These are phyloP conservation scores for Paracoccidioides lutzii DNA, from an alignment of 2,329 filamentous ascomycete species.

Conservation along the genomic window DNA sequence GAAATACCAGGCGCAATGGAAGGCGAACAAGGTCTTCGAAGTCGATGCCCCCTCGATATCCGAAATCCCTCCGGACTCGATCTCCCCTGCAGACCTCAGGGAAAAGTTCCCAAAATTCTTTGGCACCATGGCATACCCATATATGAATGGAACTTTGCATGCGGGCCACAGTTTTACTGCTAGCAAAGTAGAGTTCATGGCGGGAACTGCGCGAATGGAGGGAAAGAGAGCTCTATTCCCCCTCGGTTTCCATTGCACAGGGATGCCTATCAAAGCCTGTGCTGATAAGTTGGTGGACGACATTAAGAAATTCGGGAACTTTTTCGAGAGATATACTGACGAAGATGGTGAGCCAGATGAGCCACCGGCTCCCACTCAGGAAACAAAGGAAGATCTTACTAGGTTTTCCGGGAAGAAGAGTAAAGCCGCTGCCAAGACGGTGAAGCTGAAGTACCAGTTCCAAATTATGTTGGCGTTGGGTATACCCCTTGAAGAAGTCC, in stretches of 20 bases:
- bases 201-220: constrained; percentile 77
- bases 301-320: constrained; percentile 73
- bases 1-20: constrained; percentile 82
- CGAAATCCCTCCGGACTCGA: constrained; percentile 64
- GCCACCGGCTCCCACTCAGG: constrained; percentile 48
- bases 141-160: constrained; percentile 81
- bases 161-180: constrained; percentile 87
- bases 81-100: constrained; percentile 61
- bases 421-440: constrained; percentile 78
- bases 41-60: constrained; percentile 65
- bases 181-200: constrained; percentile 84
- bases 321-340: constrained; percentile 66
- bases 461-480: constrained; percentile 89
- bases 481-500: constrained; percentile 75
- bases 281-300: constrained; percentile 90
- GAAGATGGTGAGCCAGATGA: constrained; percentile 43
- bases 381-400: constrained; percentile 65
- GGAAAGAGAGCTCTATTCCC: constrained; percentile 81
- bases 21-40: constrained; percentile 66
- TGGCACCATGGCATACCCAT: constrained; percentile 63
- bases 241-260: constrained; percentile 89
- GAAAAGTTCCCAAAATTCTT: constrained; percentile 84
- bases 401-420: constrained; percentile 90
- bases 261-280: constrained; percentile 95
- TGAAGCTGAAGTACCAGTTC: constrained; percentile 92